A percentile compares a stretch with the other conserved stretches of the same genome.
Conservation (phyloP, 805 yeast genomes). For the Myxozyma vanderwaltii region DNA sequence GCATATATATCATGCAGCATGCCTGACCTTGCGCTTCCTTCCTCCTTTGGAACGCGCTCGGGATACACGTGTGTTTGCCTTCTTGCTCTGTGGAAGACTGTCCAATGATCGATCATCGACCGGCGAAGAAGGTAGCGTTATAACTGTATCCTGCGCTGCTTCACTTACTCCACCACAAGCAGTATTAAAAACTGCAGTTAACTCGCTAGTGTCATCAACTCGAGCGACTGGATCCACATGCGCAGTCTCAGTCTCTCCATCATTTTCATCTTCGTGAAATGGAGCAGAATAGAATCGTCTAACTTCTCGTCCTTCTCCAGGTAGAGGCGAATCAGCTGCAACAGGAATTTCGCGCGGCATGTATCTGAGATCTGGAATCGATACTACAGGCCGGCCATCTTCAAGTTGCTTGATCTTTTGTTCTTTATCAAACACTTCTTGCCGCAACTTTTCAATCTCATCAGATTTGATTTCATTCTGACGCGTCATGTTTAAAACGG, state of each 20-base stretch:
- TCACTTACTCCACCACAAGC: neutral
- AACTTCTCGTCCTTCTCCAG: neutral
- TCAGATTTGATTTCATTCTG: constrained; percentile 1
- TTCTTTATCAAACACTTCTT: neutral
- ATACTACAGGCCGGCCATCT: constrained; percentile 10
- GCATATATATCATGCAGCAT: too few relatives aligned
- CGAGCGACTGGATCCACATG: neutral
- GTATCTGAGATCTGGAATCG: constrained; percentile 5
- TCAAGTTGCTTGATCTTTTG: constrained; percentile 4
- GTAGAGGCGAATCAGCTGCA: neutral
- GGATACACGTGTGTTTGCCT: neutral
- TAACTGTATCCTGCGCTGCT: neutral
- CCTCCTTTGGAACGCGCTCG: neutral
- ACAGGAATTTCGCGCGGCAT: neutral
- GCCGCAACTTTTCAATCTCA: neutral
- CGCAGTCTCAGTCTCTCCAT: neutral
- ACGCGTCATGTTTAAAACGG: neutral
- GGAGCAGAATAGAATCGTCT: neutral
- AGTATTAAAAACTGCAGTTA: neutral
- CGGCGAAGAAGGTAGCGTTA: neutral
- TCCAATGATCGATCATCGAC: neutral
- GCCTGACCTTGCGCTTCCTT: neutral
- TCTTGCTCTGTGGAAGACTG: neutral
- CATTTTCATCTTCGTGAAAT: constrained; percentile 2
- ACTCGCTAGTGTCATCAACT: neutral